A percentile compares a stretch with the other conserved stretches of the same genome.
These are phyloP conservation scores for Fraxinus greggii DNA, from an alignment of 305 asterid species.

Conservation along the genomic window DNA sequence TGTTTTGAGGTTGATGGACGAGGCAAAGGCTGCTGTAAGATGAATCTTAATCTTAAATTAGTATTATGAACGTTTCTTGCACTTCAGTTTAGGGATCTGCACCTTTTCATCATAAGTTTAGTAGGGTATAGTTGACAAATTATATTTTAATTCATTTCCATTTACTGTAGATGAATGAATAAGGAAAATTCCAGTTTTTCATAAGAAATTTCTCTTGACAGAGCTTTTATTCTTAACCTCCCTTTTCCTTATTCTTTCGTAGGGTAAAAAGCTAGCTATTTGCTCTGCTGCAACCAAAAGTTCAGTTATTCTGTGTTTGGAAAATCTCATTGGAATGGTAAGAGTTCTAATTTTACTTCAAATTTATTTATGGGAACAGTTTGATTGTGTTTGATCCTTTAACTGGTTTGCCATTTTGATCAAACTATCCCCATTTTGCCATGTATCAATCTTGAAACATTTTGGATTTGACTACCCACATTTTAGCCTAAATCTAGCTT, in stretches of 20 bases:
- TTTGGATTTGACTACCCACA: too few relatives aligned
- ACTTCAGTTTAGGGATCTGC: constrained; percentile 29
- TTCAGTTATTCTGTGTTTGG: constrained; percentile 82
- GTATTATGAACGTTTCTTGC: neutral
- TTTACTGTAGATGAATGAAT: neutral
- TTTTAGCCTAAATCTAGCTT: too few relatives aligned
- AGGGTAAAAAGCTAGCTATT: constrained; percentile 87
- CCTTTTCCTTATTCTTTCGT: constrained; percentile 23
- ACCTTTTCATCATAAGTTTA: neutral
- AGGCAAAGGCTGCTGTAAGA: constrained; percentile 88
- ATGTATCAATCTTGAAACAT: too few relatives aligned
- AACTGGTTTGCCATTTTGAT: neutral
- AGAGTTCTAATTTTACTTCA: constrained; percentile 18
- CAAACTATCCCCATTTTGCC: neutral
- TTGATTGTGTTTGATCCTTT: neutral
- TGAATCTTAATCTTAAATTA: constrained; percentile 19
- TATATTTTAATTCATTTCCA: neutral
- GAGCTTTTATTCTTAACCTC: neutral
- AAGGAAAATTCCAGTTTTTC: neutral
- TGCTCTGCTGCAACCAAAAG: constrained; percentile 99
- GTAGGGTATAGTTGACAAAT: neutral
- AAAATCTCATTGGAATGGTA: constrained; percentile 84
- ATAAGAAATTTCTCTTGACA: neutral
- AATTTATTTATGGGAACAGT: neutral
- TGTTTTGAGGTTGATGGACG: constrained; percentile 94